Percentiles rank a stretch among this genome's conserved stretches.
phyloP scores from a whole-genome alignment of 1,284 basidiomycete species.

The Phylloboletellus chloephorus region DNA sequence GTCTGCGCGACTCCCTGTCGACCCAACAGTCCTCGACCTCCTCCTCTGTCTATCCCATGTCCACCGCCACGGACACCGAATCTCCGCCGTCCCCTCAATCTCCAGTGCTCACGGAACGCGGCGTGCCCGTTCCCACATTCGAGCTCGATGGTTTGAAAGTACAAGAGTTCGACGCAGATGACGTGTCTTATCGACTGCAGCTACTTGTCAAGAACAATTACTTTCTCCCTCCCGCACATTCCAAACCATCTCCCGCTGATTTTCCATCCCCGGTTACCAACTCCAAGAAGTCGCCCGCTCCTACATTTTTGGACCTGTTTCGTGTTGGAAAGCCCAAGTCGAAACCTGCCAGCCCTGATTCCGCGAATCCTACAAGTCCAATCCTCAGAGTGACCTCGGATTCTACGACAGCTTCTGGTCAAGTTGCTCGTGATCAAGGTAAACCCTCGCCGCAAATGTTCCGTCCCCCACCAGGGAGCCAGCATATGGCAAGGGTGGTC shows the following conservation, averaged over 20 bases:
- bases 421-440: slow-evolving; percentile 34
- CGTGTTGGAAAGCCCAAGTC: slow-evolving; percentile 59
- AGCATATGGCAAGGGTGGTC: slow-evolving; percentile 55
- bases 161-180: slow-evolving; percentile 65
- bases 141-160: slow-evolving; percentile 42
- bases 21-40: slow-evolving; percentile 54
- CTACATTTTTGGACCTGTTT: slow-evolving; percentile 67
- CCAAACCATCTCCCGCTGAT: slow-evolving; percentile 64
- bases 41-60: slow-evolving; percentile 71
- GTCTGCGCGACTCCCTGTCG: slow-evolving; percentile 44
- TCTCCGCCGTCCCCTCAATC: slow-evolving; percentile 57
- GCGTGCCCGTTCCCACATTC: slow-evolving; percentile 42
- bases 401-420: slow-evolving; percentile 44
- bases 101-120: slow-evolving; percentile 41
- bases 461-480: slow-evolving; percentile 33
- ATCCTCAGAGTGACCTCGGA: slow-evolving; percentile 61
- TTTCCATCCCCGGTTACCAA: slow-evolving; percentile 40
- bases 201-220: slow-evolving; percentile 79
- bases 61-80: slow-evolving; percentile 50
- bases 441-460: slow-evolving; percentile 37
- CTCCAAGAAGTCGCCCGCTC: slow-evolving; percentile 42
- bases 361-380: slow-evolving; percentile 39
- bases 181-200: slow-evolving; percentile 74
- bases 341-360: slow-evolving; percentile 53
- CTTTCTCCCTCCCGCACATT: slow-evolving; percentile 77